Percentiles rank a stretch among this genome's conserved stretches.
phyloP scores from a whole-genome alignment of 2,329 filamentous ascomycete genomes.

The Aspergillus intermedius region DNA sequence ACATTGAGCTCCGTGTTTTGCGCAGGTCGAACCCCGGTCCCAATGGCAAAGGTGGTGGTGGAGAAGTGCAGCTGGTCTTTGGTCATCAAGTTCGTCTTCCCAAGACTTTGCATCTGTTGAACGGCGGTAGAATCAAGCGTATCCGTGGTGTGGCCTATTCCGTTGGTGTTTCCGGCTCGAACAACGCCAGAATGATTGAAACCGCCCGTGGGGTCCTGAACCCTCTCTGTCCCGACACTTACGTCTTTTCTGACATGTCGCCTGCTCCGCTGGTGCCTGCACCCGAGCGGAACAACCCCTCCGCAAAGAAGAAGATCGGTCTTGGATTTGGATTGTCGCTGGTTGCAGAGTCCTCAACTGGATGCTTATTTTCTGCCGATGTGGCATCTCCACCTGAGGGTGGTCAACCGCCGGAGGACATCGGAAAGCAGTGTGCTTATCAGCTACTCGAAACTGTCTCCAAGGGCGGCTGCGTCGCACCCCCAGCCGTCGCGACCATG shows the following conservation, averaged over 20 bases:
- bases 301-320: slow-evolving; percentile 58
- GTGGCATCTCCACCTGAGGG: slow-evolving; percentile 66
- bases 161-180: slow-evolving; percentile 82
- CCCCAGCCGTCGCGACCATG: slow-evolving; percentile 64
- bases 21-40: slow-evolving; percentile 70
- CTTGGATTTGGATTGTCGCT: slow-evolving; percentile 88
- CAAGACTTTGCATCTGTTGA: slow-evolving; percentile 85
- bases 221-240: slow-evolving; percentile 76
- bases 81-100: slow-evolving; percentile 88
- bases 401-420: slow-evolving; percentile 79
- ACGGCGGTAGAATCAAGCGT: slow-evolving; percentile 75
- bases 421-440: slow-evolving; percentile 80
- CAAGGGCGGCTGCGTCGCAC: slow-evolving; percentile 73
- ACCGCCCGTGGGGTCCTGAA: slow-evolving; percentile 82
- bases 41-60: slow-evolving; percentile 72
- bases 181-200: slow-evolving; percentile 94
- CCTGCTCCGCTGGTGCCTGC: slow-evolving; percentile 57
- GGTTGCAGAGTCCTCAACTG: slow-evolving; percentile 85
- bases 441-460: slow-evolving; percentile 79
- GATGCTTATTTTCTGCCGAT: slow-evolving; percentile 83
- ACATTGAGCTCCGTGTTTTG: slow-evolving; percentile 78
- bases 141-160: slow-evolving; percentile 91
- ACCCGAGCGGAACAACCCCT: slow-evolving; percentile 60
- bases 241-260: slow-evolving; percentile 69
- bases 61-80: slow-evolving; percentile 88